phyloP scores from a whole-genome alignment of 495 filamentous ascomycete genomes.

The Aspergillus taichungensis region DNA sequence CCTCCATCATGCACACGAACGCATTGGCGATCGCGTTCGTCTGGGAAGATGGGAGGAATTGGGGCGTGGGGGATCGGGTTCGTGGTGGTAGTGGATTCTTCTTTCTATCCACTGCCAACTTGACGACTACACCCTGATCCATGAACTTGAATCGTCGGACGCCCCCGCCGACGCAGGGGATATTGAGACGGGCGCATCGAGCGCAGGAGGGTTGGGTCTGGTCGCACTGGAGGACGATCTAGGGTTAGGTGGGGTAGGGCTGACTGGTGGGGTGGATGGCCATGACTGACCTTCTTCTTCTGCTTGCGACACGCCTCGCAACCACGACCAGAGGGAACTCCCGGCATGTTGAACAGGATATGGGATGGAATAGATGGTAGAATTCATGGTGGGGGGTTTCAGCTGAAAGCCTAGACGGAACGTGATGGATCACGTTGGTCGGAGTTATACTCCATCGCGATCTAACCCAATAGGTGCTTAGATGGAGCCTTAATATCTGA shows the following conservation, averaged over 20 bases:
- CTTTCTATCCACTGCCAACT: background rate
- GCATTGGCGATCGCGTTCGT: constrained; percentile 4
- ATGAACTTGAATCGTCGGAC: constrained; percentile 37
- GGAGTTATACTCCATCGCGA: too few species aligned
- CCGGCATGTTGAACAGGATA: background rate
- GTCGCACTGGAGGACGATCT: constrained; percentile 21
- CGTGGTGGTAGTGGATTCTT: too few species aligned
- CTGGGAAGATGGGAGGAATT: constrained; percentile 8
- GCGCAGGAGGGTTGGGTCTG: constrained; percentile 26
- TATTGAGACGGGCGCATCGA: constrained; percentile 29
- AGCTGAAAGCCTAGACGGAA: too few species aligned
- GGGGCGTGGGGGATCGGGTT: background rate
- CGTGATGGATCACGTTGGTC: too few species aligned
- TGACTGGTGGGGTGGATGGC: too few species aligned
- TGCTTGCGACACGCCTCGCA: constrained; percentile 1
- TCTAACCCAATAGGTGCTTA: too few species aligned
- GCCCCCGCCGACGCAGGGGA: constrained; percentile 32
- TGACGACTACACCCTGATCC: constrained; percentile 7
- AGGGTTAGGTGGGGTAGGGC: too few species aligned
- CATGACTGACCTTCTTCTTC: background rate
- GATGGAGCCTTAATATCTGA: too few species aligned
- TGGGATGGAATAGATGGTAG: too few species aligned
- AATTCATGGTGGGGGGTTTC: too few species aligned
- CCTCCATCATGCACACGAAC: constrained; percentile 16
- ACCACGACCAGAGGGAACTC: background rate